Base-by-base conservation (phyloP, 2,329 filamentous ascomycete genomes). In the Amylocarpus encephaloides region DNA sequence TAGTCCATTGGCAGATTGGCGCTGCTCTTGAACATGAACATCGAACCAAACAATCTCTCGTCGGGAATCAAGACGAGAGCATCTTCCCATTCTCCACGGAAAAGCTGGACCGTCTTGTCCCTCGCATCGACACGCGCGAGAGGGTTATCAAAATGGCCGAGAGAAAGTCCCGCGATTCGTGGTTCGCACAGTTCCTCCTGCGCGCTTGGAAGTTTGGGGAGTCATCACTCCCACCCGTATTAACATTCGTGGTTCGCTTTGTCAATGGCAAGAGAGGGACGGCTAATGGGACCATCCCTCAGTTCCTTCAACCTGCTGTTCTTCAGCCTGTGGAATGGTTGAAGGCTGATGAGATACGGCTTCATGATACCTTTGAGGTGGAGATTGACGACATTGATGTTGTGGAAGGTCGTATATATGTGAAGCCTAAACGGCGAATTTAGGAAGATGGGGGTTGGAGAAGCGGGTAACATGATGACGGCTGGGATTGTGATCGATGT, bases 1-100 rank as follows among this genome's bases (percentile, higher is more conserved):
- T 86, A 30, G 73, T 78, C 1, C 82, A 85, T 67, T 85, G 80
- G 79, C 82, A 86, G 64, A 78, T 86, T 54, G 76, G 83, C 60
- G 76, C 75, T 2, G 75, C 78, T 9, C 67, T 86, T 30, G 59
- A 70, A 7, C 68, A 73, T 55, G 75, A 77, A 63, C 55, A 62
- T 32, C 66, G 62, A 35, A 59, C 59, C 9, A 67, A 67, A 34
- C 46, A 58, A n/a, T 65, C 66, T 19, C 65, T 74, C 5, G 56
- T 65, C 33, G 65, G 65, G 13, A 68, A 62, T 51, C 64, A 48
- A 3, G 52, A 48, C 9, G 57, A 64, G 9, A 51, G 55, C 34
- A 64, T 61, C 26, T 59, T 67, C 13, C 64, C 64, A 0, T 67
- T 65, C 35, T 47, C 53, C 15, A 64, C 60, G 51, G 56, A 39